Percentiles rank a stretch among this genome's conserved stretches.
Evolutionary conservation across 148 eudicot genomes (phyloP).

Genomic region (Fagopyrum tataricum): DNA sequence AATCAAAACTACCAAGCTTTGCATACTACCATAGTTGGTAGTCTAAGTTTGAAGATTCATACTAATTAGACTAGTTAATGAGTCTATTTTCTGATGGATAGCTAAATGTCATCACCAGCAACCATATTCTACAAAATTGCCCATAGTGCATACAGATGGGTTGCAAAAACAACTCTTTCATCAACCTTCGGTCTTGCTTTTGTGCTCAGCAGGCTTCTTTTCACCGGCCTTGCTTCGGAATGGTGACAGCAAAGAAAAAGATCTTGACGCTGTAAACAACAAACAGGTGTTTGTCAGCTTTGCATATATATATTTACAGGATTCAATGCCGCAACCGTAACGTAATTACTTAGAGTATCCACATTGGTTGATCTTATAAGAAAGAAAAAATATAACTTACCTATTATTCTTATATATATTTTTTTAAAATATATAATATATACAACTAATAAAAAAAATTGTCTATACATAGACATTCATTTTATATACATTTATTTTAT

Average conservation of each 20-base stretch:
- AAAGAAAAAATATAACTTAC: no score
- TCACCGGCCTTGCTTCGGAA: slow-evolving; percentile 70
- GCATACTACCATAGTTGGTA: background rate
- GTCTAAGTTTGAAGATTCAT: background rate
- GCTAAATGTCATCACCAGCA: slow-evolving; percentile 6
- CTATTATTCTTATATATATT: no score
- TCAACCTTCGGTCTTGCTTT: slow-evolving; percentile 1
- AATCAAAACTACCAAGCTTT: no score
- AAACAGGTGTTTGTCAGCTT: background rate
- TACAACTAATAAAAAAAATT: no score
- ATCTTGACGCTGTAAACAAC: slow-evolving; percentile 58
- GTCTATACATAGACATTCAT: no score
- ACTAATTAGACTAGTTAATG: background rate
- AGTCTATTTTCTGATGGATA: background rate
- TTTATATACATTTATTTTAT: no score
- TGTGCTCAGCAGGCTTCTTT: slow-evolving; percentile 33
- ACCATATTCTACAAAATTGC: slow-evolving; percentile 11
- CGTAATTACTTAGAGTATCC: slow-evolving; percentile 30
- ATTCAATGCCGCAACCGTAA: background rate
- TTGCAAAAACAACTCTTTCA: background rate
- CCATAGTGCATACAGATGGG: slow-evolving; percentile 1
- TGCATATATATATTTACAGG: background rate
- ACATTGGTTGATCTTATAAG: no score
- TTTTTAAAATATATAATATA: no score
- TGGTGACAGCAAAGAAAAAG: slow-evolving; percentile 78